Percentiles rank a stretch among this genome's conserved stretches.
Evolutionary conservation across 192 early-diverging fungal species (phyloP).

Genomic region (Globomyces pollinis-pini): DNA sequence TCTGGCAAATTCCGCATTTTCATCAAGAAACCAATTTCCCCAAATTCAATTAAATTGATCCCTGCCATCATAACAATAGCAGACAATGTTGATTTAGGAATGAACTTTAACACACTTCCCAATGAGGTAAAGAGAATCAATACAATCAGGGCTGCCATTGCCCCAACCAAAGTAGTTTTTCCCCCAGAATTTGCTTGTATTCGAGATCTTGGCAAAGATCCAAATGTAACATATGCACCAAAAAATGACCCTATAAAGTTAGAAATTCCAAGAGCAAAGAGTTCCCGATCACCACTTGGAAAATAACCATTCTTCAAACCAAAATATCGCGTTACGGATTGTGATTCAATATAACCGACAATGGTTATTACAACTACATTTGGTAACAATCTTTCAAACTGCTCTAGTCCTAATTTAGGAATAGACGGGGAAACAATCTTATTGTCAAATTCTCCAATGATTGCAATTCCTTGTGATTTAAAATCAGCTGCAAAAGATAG

Average conservation of each 20-base stretch:
- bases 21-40: slow-evolving; percentile 73
- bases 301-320: slow-evolving; percentile 30
- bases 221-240: slow-evolving; percentile 55
- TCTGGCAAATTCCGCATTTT: slow-evolving; percentile 8
- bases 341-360: slow-evolving; percentile 34
- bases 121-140: slow-evolving; percentile 64
- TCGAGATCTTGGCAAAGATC: slow-evolving; percentile 82
- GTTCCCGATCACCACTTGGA: slow-evolving; percentile 29
- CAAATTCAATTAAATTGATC: slow-evolving; percentile 64
- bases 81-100: slow-evolving; percentile 68
- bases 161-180: slow-evolving; percentile 66
- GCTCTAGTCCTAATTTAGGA: slow-evolving; percentile 16
- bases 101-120: slow-evolving; percentile 62
- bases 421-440: slow-evolving; percentile 10
- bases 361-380: slow-evolving; percentile 29
- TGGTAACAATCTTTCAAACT: slow-evolving; percentile 15
- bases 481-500: slow-evolving; percentile 15
- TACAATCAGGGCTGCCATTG: slow-evolving; percentile 65
- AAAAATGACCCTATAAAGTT: slow-evolving; percentile 35
- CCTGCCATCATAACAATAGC: slow-evolving; percentile 82
- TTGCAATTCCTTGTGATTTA: slow-evolving; percentile 17
- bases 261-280: slow-evolving; percentile 36
- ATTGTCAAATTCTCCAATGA: slow-evolving; percentile 29
- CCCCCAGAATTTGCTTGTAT: slow-evolving; percentile 80
- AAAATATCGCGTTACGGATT: slow-evolving; percentile 27